These are phyloP conservation scores for Venustampulla echinocandica DNA, from an alignment of 495 filamentous ascomycete genomes.

Conservation along the genomic window DNA sequence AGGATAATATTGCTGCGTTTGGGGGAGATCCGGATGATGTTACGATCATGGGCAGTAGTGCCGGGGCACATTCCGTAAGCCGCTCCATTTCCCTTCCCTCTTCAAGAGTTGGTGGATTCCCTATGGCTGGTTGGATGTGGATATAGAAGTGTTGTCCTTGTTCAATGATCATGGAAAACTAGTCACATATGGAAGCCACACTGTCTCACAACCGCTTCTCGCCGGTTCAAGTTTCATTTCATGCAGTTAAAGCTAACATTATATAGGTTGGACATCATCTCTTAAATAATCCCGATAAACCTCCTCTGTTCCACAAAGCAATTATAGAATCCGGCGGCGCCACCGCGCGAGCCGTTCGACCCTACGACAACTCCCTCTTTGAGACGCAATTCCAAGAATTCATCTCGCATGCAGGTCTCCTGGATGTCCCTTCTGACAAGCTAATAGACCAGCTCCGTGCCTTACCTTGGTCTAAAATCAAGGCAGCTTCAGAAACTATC, in stretches of 20 bases:
- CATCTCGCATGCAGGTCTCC: slow-evolving; percentile 35
- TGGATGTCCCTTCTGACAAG: slow-evolving; percentile 30
- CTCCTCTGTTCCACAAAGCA: slow-evolving; percentile 48
- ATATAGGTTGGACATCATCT: slow-evolving; percentile 59
- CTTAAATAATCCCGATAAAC: slow-evolving; percentile 36
- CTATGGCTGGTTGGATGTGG: neutral
- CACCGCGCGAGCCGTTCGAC: slow-evolving; percentile 51
- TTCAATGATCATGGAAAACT: no score
- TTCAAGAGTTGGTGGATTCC: neutral
- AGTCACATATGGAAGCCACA: no score
- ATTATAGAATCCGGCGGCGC: slow-evolving; percentile 57
- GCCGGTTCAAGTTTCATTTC: no score
- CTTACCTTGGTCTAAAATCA: slow-evolving; percentile 36
- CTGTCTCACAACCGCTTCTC: no score
- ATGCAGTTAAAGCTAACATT: no score
- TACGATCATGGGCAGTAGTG: slow-evolving; percentile 58
- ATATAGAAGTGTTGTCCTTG: neutral
- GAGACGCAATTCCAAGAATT: slow-evolving; percentile 53
- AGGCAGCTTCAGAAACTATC: slow-evolving; percentile 39
- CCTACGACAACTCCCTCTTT: slow-evolving; percentile 47
- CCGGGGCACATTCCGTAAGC: slow-evolving; percentile 43
- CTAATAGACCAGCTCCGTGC: slow-evolving; percentile 44
- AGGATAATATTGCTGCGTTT: slow-evolving; percentile 49
- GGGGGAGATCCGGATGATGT: slow-evolving; percentile 55
- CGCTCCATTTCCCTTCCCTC: neutral